Percentiles rank a stretch among this genome's conserved stretches.
Conservation (phyloP, 176 grass and related monocot genomes). For the Panicum miliaceum region DNA sequence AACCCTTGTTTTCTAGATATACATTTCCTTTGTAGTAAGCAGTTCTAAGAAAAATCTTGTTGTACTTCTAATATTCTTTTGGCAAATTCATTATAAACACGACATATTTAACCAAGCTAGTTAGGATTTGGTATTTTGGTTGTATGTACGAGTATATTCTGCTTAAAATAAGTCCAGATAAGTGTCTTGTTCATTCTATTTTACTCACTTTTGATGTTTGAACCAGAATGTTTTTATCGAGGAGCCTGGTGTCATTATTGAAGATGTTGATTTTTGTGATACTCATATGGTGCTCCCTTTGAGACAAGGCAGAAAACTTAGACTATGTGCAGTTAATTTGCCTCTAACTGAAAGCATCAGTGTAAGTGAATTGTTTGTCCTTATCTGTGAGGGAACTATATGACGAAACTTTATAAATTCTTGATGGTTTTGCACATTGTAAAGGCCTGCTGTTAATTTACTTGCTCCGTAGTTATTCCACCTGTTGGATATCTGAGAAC, state of each 20-base stretch:
- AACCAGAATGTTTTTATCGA: slow-evolving; percentile 69
- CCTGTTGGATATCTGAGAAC: slow-evolving; percentile 23
- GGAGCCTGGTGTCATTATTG: slow-evolving; percentile 57
- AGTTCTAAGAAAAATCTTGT: not conserved
- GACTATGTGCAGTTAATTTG: slow-evolving; percentile 73
- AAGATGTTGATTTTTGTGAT: slow-evolving; percentile 93
- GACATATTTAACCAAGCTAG: not conserved
- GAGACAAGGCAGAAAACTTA: slow-evolving; percentile 67
- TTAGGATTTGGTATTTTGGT: not conserved
- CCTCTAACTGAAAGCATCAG: slow-evolving; percentile 59
- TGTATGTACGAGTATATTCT: not conserved
- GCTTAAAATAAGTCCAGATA: not conserved
- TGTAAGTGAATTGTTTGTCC: slow-evolving; percentile 52
- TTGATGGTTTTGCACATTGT: slow-evolving; percentile 8
- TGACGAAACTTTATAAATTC: slow-evolving; percentile 29
- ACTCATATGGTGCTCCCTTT: slow-evolving; percentile 90
- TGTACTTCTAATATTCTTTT: not conserved
- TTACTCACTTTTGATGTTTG: slow-evolving; percentile 42
- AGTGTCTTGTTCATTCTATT: slow-evolving; percentile 1
- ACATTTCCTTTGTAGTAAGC: not conserved
- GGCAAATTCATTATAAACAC: not conserved
- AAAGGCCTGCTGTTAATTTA: slow-evolving; percentile 21
- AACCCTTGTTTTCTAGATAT: slow-evolving; percentile 42
- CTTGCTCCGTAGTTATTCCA: not conserved
- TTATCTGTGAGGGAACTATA: slow-evolving; percentile 20